phyloP scores from a whole-genome alignment of 371 early-diverging fungal genomes.

The Saksenaea oblongispora region DNA sequence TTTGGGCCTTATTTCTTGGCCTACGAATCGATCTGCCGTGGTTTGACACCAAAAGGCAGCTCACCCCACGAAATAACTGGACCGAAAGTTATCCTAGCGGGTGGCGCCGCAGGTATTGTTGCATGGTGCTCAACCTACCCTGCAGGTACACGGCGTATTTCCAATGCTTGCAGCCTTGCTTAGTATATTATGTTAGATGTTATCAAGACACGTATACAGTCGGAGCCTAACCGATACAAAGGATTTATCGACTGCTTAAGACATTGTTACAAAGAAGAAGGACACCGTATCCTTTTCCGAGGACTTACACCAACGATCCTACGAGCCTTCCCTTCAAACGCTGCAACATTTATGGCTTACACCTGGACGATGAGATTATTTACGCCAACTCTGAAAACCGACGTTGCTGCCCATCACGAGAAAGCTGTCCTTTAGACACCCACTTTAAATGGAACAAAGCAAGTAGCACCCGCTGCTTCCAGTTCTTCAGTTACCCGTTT shows the following conservation, averaged over 20 bases:
- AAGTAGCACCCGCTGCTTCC: background rate
- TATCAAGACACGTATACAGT: slow-evolving; percentile 78
- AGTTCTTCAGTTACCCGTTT: too few species aligned
- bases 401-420: background rate
- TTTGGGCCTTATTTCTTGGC: slow-evolving; percentile 80
- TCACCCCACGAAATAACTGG: slow-evolving; percentile 49
- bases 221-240: slow-evolving; percentile 58
- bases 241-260: slow-evolving; percentile 56
- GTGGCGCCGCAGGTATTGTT: slow-evolving; percentile 76
- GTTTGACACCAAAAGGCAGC: slow-evolving; percentile 25
- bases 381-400: background rate
- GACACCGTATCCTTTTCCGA: slow-evolving; percentile 64
- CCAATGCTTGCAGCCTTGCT: background rate
- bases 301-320: slow-evolving; percentile 77
- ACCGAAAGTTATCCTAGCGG: slow-evolving; percentile 63
- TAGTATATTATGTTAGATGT: slow-evolving; percentile 54
- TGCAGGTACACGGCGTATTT: slow-evolving; percentile 40
- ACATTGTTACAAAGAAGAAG: slow-evolving; percentile 59
- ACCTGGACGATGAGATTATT: slow-evolving; percentile 52
- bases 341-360: slow-evolving; percentile 74
- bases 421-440: background rate
- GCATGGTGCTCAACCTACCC: slow-evolving; percentile 83
- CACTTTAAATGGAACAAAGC: background rate
- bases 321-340: slow-evolving; percentile 88
- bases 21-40: slow-evolving; percentile 64